A percentile compares a stretch with the other conserved stretches of the same genome.
phyloP scores from a whole-genome alignment of 1,284 basidiomycete species.

The Trametes versicolor region DNA sequence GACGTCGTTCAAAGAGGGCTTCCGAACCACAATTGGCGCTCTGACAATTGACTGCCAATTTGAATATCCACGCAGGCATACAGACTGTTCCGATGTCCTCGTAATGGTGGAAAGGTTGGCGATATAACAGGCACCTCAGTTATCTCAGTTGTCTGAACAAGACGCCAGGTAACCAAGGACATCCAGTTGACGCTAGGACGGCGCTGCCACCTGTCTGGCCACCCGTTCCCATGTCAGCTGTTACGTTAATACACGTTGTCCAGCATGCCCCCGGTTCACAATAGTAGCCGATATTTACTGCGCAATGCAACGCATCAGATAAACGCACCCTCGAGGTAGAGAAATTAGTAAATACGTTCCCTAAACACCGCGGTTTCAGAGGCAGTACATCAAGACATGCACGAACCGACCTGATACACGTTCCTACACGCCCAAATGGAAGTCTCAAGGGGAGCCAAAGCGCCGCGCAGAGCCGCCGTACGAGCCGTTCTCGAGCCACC shows the following conservation, averaged over 20 bases:
- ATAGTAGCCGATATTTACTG: no score
- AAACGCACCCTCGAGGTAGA: neutral
- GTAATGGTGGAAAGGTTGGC: neutral
- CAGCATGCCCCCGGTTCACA: neutral
- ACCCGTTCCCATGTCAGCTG: slow-evolving; percentile 10
- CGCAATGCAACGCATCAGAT: neutral
- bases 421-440: slow-evolving; percentile 8
- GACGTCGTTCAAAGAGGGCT: slow-evolving; percentile 19
- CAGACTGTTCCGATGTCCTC: neutral
- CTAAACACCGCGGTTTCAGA: no score
- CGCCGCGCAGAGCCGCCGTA: neutral
- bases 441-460: neutral
- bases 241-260: neutral
- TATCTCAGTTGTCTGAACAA: no score
- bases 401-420: neutral
- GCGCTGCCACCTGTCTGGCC: neutral
- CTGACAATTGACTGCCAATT: neutral
- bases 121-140: no score
- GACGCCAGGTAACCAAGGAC: neutral
- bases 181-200: neutral
- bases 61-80: neutral
- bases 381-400: neutral
- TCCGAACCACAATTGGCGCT: slow-evolving; percentile 15
- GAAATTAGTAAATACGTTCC: no score
- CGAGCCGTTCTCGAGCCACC: neutral